These are phyloP conservation scores for Trypanosoma theileri DNA, from an alignment of 208 protist species.

Conservation along the genomic window DNA sequence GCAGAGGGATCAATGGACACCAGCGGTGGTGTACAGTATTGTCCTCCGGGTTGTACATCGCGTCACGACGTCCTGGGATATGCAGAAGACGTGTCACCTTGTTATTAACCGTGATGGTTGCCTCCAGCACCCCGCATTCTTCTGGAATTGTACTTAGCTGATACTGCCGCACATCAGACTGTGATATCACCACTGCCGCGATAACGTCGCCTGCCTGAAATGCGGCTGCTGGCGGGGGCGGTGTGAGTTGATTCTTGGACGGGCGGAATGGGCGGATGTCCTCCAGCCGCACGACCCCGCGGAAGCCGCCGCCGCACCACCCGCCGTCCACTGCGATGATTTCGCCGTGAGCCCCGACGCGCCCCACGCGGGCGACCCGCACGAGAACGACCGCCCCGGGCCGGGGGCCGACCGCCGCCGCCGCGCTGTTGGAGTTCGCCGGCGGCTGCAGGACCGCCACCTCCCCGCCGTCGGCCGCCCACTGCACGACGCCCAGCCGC, in stretches of 20 bases:
- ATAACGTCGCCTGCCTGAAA: conserved; percentile 69
- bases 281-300: conserved; percentile 66
- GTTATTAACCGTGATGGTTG: conserved; percentile 11
- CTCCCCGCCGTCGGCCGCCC: conserved; percentile 15
- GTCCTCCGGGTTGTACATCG: conserved; percentile 43
- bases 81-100: conserved; percentile 39
- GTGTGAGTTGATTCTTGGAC: conserved; percentile 49
- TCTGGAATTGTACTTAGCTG: conserved; percentile 62
- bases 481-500: conserved; percentile 67
- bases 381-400: conserved; percentile 61
- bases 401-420: conserved; percentile 47
- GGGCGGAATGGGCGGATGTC: conserved; percentile 74
- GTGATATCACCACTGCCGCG: conserved; percentile 71
- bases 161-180: conserved; percentile 79
- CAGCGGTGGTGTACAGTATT: conserved; percentile 50
- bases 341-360: conserved; percentile 59
- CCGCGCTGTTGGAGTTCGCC: not conserved
- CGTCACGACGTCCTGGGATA: conserved; percentile 56
- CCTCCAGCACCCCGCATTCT: conserved; percentile 67
- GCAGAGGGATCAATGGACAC: conserved; percentile 50
- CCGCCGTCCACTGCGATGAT: conserved; percentile 67
- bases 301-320: conserved; percentile 66
- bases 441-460: not conserved
- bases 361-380: conserved; percentile 57
- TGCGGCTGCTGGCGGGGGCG: conserved; percentile 47